Evolutionary conservation across 1,284 basidiomycete species (phyloP).

Genomic region (Filobasidium uniguttulatum): DNA sequence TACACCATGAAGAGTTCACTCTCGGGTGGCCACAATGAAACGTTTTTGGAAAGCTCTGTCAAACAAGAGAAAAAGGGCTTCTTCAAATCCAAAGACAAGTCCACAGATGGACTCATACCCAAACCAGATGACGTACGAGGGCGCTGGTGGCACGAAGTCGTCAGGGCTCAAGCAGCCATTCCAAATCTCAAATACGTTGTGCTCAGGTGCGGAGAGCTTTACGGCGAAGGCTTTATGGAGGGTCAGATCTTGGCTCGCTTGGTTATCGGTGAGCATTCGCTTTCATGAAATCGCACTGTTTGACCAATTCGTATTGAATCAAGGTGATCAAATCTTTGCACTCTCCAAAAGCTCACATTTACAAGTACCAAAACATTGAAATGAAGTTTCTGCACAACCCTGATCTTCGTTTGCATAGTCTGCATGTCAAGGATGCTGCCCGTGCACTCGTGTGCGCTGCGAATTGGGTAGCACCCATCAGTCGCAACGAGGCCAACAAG

Average conservation of each 20-base stretch:
- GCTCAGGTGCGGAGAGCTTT: conserved; percentile 37
- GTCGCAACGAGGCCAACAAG: conserved; percentile 48
- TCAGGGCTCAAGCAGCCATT: conserved; percentile 61
- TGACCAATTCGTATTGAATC: not conserved
- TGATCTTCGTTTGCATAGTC: conserved; percentile 62
- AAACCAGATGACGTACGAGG: conserved; percentile 61
- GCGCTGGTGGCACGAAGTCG: conserved; percentile 78
- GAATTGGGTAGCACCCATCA: conserved; percentile 52
- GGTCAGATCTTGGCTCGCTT: conserved; percentile 50
- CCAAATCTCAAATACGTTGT: conserved; percentile 67
- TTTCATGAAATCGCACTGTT: not conserved
- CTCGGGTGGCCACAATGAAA: conserved; percentile 47
- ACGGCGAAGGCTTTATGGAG: conserved; percentile 26
- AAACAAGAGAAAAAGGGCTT: conserved; percentile 5
- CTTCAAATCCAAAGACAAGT: conserved; percentile 4
- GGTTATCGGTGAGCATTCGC: conserved; percentile 44
- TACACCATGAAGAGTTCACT: conserved; percentile 49
- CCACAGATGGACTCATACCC: conserved; percentile 24
- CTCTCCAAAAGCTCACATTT: not conserved
- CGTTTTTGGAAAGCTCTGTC: conserved; percentile 9
- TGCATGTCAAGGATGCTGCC: conserved; percentile 65
- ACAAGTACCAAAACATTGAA: conserved; percentile 46
- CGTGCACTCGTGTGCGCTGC: conserved; percentile 61
- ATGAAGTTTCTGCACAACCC: conserved; percentile 72
- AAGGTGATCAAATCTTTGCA: no score